phyloP scores from a whole-genome alignment of 164 flowering plant genomes.

The Berberis vulgaris region DNA sequence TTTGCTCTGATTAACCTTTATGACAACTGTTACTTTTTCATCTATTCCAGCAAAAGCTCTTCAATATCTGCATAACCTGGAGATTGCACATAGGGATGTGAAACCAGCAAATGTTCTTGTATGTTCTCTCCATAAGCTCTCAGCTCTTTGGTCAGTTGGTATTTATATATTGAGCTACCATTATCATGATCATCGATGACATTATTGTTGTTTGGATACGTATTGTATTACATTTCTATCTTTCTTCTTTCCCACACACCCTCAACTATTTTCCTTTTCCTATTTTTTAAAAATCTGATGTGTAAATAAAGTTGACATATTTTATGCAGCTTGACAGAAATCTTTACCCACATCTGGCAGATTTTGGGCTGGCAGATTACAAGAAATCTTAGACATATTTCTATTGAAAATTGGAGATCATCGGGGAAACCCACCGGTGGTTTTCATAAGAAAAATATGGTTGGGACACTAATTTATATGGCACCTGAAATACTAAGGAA shows the following conservation, averaged over 20 bases:
- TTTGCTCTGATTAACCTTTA: neutral
- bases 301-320: neutral
- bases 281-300: neutral
- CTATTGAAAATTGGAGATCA: constrained; percentile 69
- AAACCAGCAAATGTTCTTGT: constrained; percentile 96
- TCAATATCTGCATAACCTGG: constrained; percentile 76
- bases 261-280: too few species aligned
- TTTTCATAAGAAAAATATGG: constrained; percentile 91
- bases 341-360: constrained; percentile 60
- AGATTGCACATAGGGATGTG: constrained; percentile 91
- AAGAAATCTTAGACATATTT: constrained; percentile 51
- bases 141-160: constrained; percentile 3
- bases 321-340: constrained; percentile 65
- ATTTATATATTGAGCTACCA: neutral
- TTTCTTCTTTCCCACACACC: too few species aligned
- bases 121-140: constrained; percentile 24
- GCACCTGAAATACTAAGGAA: constrained; percentile 88
- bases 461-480: constrained; percentile 94
- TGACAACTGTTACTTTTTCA: neutral
- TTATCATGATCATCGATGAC: neutral
- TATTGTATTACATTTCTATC: too few species aligned
- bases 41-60: constrained; percentile 66
- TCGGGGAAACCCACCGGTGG: constrained; percentile 99
- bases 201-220: too few species aligned
- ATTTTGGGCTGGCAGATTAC: constrained; percentile 91